Evolutionary conservation across 805 yeast genomes (phyloP).

Genomic region (Candida xyloterini): DNA sequence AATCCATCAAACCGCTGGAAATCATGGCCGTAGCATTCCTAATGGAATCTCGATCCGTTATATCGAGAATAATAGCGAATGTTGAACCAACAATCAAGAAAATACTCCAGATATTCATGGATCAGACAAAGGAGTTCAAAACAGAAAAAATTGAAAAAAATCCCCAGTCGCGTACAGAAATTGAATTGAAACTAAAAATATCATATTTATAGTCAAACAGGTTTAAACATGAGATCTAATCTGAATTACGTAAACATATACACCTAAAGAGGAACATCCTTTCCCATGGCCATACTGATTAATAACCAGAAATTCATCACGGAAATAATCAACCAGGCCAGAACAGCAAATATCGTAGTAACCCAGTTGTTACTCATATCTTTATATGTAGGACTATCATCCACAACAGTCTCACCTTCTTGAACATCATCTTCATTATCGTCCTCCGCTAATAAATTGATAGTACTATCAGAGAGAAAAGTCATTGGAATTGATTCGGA

Average conservation of each 20-base stretch:
- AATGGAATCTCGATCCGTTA: slow-evolving; percentile 43
- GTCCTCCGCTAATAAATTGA: slow-evolving; percentile 8
- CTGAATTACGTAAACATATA: too few relatives aligned
- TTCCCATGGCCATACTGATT: slow-evolving; percentile 32
- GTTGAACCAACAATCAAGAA: slow-evolving; percentile 8
- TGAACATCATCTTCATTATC: neutral
- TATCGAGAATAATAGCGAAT: slow-evolving; percentile 32
- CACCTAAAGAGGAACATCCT: slow-evolving; percentile 27
- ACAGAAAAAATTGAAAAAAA: neutral
- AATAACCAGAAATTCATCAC: slow-evolving; percentile 70
- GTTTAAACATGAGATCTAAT: too few relatives aligned
- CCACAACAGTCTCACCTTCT: slow-evolving; percentile 1
- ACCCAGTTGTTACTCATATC: slow-evolving; percentile 70
- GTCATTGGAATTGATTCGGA: slow-evolving; percentile 7
- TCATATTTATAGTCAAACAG: too few relatives aligned
- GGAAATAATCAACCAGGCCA: slow-evolving; percentile 70
- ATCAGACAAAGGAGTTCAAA: neutral
- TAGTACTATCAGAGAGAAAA: slow-evolving; percentile 12
- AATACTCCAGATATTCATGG: slow-evolving; percentile 2
- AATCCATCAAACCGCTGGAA: slow-evolving; percentile 62
- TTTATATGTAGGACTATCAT: slow-evolving; percentile 30
- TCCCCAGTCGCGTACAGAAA: slow-evolving; percentile 3
- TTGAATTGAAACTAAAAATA: neutral
- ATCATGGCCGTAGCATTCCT: slow-evolving; percentile 49
- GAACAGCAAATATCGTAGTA: slow-evolving; percentile 51